Base-by-base conservation (phyloP, 352 stramenopile species). In the Pythium monospermum region DNA sequence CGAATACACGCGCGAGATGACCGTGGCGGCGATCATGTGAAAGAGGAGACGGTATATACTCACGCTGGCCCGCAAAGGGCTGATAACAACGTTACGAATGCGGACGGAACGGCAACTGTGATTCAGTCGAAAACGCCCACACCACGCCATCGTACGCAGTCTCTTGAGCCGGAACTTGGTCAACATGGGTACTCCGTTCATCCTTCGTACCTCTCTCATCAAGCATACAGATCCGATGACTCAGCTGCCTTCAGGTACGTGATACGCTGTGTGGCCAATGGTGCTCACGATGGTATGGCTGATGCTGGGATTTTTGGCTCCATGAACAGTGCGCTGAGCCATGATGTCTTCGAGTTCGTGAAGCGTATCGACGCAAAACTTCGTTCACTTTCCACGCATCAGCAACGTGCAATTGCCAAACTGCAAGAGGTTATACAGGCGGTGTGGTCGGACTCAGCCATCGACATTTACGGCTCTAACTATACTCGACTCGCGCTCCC, bases 401-500 rank as follows among this genome's bases (percentile, higher is more conserved):
- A 90, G 26, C 69, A 84, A 15, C 37, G 32, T n/a, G 59, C 59
- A 10, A 38, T 66, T 18, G 2, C 11, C 1, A 49, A 47, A 18
- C 38, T 66, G 39, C 46, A 66, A 35, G 52, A 53, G 25, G 22
- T 52, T 19, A 52, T 36, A 4, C 18, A 19, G 4, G 66, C 54
- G 2, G 30, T 97, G 8, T 98, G 92, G 91, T 67, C 82, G 21
- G 81, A 96, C 56, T 83, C 84, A 37, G 59, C 92, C 33, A 87
- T 98, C 27, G 95, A 98, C 48, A 74, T 98, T 16, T 99, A 98
- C 58, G 96, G 96, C 21, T 98, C 94, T 26, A 98, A 92, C 64
- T 96, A 96, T 37, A 99, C 94, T 1, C 82, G 85, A n/a, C 71
- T 99, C 18, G 87, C 94, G 33, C 73, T 99, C 23, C 96, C 96